Base-by-base conservation (phyloP, 805 yeast species). In the Metschnikowia aberdeeniae region DNA sequence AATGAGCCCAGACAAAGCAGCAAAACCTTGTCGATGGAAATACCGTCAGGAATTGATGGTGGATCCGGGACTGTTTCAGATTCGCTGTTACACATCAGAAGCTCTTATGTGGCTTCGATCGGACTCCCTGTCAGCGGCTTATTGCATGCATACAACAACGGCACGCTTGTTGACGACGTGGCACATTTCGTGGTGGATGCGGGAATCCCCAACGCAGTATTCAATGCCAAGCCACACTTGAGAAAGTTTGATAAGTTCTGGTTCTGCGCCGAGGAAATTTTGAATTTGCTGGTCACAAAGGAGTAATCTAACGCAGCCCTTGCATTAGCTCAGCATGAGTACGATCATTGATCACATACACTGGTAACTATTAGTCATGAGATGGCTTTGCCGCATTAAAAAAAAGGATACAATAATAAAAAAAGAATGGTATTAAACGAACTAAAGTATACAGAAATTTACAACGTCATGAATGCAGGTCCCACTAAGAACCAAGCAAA, bases 31-130 rank as follows among this genome's bases (percentile, higher is more conserved):
- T 85, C 96, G 0, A 59, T 89, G 24, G 96, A 89, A 58, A 77
- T 86, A 24, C 90, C 96, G 4, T 77, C 89, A 1, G 96, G 96
- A 4, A 68, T 84, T 34, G 95, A 87, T 57, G 83, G 89, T 6
- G 87, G 93, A 4, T 79, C 95, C 0, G 97, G 96, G 6, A 68
- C 65, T 22, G 59, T 60, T 7, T 59, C 53, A 52, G 67, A 59
- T 38, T 53, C 57, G 6, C 51, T 61, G 24, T 52, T 67, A 10
- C 60, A 66, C 5, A 57, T 83, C 8, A 63, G 68, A 10, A 68
- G 85, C 45, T 75, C 74, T 47, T 81, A 82, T 66, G 74, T 87
- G 31, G 75, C 83, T 4, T 82, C 90, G 30, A 66, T 82, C 55
- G 95, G 93, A 2, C 66, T 89, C 51, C 95, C 95, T 2, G 62